Evolutionary conservation across 257 asterid genomes (phyloP), one percentile per base, ranked within the genome.

Genomic region (Rhazya stricta): DNA sequence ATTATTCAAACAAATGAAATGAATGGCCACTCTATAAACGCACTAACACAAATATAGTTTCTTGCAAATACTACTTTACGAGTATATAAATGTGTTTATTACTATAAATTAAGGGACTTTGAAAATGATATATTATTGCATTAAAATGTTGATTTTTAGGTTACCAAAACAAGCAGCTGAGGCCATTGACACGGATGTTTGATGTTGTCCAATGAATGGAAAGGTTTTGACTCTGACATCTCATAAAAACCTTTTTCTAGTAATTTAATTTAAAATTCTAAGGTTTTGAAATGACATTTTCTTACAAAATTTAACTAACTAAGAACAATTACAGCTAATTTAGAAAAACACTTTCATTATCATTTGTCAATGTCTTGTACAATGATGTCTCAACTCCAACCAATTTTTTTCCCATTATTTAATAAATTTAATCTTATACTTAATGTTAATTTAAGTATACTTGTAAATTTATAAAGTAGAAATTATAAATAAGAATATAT

Each of bases 131-230:
- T 60, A 11, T 8, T 9, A 48, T 65, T 37, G n/a, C n/a, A n/a
- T n/a, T n/a, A n/a, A 36, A 3, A 36, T 21, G 29, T 36, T 15
- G 70, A 39, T 37, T 65, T 36, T 66, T 66, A 66, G 71, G 71
- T 66, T 0, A 66, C 48, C 71, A 66, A 37, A 66, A n/a, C n/a
- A n/a, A 66, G 71, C 50, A 66, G 50, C 19, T 66, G 50, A 30
- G 21, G 7, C 29, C 4, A 25, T 66, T 66, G 71, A 66, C 70
- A 65, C n/a, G n/a, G n/a, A n/a, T 65, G 30, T 37, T 21, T 36
- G 48, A 36, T 65, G 2, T n/a, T 29, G 4, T 5, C 0, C 23
- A 60, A 29, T 11, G 70, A 65, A 36, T 65, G 48, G 27, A 65
- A 65, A 36, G 15, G 48, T 36, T 29, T 29, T 11, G 19, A n/a